Base-by-base conservation (phyloP, 2,329 filamentous ascomycete species). In the Trematosphaeria pertusa region DNA sequence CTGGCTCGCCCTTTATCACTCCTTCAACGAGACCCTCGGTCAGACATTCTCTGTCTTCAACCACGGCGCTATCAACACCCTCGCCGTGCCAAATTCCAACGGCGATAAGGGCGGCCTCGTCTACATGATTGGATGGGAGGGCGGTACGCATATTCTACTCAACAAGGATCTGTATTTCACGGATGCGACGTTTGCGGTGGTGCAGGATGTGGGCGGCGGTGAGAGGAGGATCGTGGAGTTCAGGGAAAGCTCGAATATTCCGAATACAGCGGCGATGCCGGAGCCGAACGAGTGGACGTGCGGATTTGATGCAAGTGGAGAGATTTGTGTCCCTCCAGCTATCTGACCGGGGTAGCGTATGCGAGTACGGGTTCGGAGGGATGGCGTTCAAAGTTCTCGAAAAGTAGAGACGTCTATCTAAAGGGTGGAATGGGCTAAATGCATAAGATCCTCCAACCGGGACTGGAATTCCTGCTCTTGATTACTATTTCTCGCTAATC, bases 101-200 rank as follows among this genome's bases (percentile, higher is more conserved):
- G 62, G 63, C 34, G 64, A 67, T 39, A 66, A 58, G 37, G 66
- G 66, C 6, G 66, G 66, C 12, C 61, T 66, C 20, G 65, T 67
- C 17, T 69, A 68, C 42, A 52, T 61, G 52, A 59, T 65, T 21
- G 65, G 65, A 1, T 69, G 66, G 66, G 64, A 65, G 3, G 65
- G 66, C 15, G 65, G 66, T 1, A 56, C 50, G 20, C 61, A 64
- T 20, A 50, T 42, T 6, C 26, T 54, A 4, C 46, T 50, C 5
- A 55, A 62, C 41, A 54, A 52, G 2, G 54, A 61, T 22, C 37
- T 69, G 38, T 69, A 59, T 37, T 67, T 61, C 31, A 63, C 62
- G 2, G 67, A 69, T 41, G 65, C 64, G 11, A 57, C 59, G 5
- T 69, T 68, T 43, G 64, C 59, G 9, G 61, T 67, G 2, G 48